Base-by-base conservation (phyloP, 495 filamentous ascomycete genomes). In the Aspergillus ostianus region DNA sequence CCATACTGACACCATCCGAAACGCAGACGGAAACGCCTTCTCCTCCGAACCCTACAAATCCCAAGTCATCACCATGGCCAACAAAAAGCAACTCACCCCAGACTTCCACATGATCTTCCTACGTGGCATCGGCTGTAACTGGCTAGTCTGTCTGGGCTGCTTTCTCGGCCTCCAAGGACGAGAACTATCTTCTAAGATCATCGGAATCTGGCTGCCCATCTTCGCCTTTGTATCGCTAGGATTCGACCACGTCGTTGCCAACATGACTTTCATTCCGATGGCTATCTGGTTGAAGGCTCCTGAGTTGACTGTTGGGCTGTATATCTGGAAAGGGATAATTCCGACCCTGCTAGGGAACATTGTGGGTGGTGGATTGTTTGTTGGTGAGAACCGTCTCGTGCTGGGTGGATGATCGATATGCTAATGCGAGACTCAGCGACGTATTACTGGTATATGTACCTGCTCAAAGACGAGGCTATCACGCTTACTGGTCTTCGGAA, bases 301-400 rank as follows among this genome's bases (percentile, higher is more conserved):
- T 0, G 68, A 64, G 0, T 72, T 87, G 23, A 74, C 71, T 0
- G 75, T 83, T 8, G 75, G 77, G 1, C 67, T 85, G 51, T 87
- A 87, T 53, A 85, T 87, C 64, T 87, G 83, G 84, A 86, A 88
- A 63, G 80, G 78, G 20, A 82, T 86, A 49, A 84, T 87, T 52
- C 85, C 85, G 0, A 75, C 83, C 3, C 49, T 80, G 19, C 56
- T 87, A 19, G 84, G 84, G 4, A 88, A 87, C 61, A 77, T 82
- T 32, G 57, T 88, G n/a, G 84, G 83, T 7, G 82, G 82, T 17
- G 77, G 70, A 4, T 20, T 81, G 3, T 84, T 85, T 62, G 77
- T 70, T 54, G 79, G 76, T 59, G 64, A 56, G 73, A 69, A 13
- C 27, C 9, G 19, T 46, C 6, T 21, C 30, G 20, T 47, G 21